Conservation (phyloP, 768 basidiomycete genomes). For the Lactifluus pinguis region DNA sequence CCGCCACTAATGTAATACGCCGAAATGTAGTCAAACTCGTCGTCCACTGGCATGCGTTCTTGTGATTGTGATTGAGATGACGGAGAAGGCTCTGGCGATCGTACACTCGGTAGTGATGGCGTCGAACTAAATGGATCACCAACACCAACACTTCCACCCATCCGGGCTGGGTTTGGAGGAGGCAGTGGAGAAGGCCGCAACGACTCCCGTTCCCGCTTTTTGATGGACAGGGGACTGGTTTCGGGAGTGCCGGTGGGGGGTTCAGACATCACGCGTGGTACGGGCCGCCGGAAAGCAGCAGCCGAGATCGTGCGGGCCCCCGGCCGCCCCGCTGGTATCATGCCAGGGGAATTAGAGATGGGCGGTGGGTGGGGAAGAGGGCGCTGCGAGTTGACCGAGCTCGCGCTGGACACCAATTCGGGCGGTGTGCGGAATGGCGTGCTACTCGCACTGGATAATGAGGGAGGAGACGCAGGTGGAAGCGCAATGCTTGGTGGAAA, state of each 20-base stretch:
- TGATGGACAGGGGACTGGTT: slow-evolving; percentile 38
- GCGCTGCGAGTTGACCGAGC: slow-evolving; percentile 17
- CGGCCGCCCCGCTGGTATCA: slow-evolving; percentile 29
- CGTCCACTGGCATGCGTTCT: slow-evolving; percentile 30
- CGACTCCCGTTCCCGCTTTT: slow-evolving; percentile 31
- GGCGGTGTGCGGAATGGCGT: slow-evolving; percentile 37
- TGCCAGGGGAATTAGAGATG: slow-evolving; percentile 23
- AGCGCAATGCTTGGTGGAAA: slow-evolving; percentile 7
- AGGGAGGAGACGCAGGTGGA: slow-evolving; percentile 15
- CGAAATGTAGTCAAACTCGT: slow-evolving; percentile 48
- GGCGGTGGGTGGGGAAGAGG: slow-evolving; percentile 16
- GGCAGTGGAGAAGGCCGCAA: slow-evolving; percentile 39
- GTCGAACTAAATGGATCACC: background rate
- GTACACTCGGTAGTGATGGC: background rate
- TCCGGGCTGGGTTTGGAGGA: slow-evolving; percentile 20
- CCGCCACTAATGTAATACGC: slow-evolving; percentile 34
- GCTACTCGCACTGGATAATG: slow-evolving; percentile 19
- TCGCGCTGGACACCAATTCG: slow-evolving; percentile 34
- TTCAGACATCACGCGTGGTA: slow-evolving; percentile 28
- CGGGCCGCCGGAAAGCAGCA: slow-evolving; percentile 60
- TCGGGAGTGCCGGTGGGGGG: slow-evolving; percentile 25
- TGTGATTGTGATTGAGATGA: slow-evolving; percentile 6
- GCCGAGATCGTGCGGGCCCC: slow-evolving; percentile 57
- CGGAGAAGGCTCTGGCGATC: slow-evolving; percentile 1
- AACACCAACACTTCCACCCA: background rate